Base-by-base conservation (phyloP, 208 protist species). In the Wallacemonas sp. region DNA sequence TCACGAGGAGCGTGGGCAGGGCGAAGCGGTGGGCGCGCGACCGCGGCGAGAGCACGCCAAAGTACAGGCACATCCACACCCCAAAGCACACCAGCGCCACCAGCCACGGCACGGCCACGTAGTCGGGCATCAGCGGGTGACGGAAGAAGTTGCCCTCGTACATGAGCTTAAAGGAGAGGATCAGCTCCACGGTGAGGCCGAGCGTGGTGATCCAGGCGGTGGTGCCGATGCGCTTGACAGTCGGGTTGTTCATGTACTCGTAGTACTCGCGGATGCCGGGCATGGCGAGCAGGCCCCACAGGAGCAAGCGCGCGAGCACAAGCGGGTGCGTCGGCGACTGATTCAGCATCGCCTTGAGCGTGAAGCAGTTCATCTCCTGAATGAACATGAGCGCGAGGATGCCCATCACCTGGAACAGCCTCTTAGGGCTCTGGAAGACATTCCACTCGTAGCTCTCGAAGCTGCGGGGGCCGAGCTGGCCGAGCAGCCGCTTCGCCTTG, bases 341-440 rank as follows among this genome's bases (percentile, higher is more conserved):
- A 59, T 92, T 92, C n/a, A 99, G 72, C 7, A 98, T 83, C 41
- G 87, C 80, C 79, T 99, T 99, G 59, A 98, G 83, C 26, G 97
- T 98, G 81, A 99, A 99, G 28, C 93, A 95, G 74, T 98, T 98
- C 20, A 98, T 31, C 61, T 99, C 97, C 65, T 97, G 82, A 7
- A 98, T 25, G 79, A 97, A 80, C 81, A 98, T 72, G 70, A 93
- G 41, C 66, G 38, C 18, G 49, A 98, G 57, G 67, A 92, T 33
- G 81, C 73, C 54, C 28, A 57, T 12, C 16, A 91, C 82, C 69
- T 94, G 84, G 5, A 93, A 57, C 69, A 92, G 87, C 25, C 89
- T 79, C 42, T 84, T 89, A 2, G 76, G 71, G 57, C 74, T 87
- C 61, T 85, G 63, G 65, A 95, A 89, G 46, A 94, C 62, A 84